Evolutionary conservation across 78 protist genomes (phyloP).

Genomic region (Dictyostelium brefeldianum): DNA sequence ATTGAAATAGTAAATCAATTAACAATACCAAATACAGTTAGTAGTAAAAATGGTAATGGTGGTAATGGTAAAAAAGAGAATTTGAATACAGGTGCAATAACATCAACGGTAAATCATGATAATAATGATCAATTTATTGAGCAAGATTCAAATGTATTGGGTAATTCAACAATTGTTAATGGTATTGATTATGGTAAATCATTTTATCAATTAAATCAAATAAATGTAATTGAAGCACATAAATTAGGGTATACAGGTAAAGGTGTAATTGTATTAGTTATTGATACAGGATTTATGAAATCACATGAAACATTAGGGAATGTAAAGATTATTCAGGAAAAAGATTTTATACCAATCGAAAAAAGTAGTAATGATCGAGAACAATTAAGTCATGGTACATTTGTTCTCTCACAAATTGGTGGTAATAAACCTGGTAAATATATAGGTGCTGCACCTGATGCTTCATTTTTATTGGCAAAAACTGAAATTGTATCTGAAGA

Average conservation of each 20-base stretch:
- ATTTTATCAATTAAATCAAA: slow-evolving; percentile 13
- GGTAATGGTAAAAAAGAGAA: neutral
- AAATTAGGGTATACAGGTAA: slow-evolving; percentile 56
- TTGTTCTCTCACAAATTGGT: slow-evolving; percentile 46
- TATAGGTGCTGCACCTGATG: slow-evolving; percentile 63
- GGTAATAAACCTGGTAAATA: slow-evolving; percentile 63
- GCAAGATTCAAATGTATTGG: neutral
- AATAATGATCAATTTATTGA: neutral
- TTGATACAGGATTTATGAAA: slow-evolving; percentile 59
- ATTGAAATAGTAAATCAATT: slow-evolving; percentile 7
- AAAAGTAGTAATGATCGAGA: neutral
- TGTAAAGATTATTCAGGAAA: slow-evolving; percentile 6
- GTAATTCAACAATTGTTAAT: neutral
- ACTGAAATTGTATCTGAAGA: slow-evolving; percentile 65
- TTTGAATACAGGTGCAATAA: neutral
- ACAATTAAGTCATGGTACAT: slow-evolving; percentile 67
- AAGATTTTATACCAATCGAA: slow-evolving; percentile 34
- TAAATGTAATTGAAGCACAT: neutral
- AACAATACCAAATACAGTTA: neutral
- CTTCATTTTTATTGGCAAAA: slow-evolving; percentile 64
- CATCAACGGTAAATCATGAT: neutral
- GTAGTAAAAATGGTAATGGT: neutral
- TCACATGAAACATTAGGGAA: slow-evolving; percentile 21
- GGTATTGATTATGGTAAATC: slow-evolving; percentile 37
- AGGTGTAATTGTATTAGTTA: slow-evolving; percentile 33